Percentiles rank a stretch among this genome's conserved stretches.
Conservation (phyloP, 2,329 filamentous ascomycete species). For the Beauveria sp. region DNA sequence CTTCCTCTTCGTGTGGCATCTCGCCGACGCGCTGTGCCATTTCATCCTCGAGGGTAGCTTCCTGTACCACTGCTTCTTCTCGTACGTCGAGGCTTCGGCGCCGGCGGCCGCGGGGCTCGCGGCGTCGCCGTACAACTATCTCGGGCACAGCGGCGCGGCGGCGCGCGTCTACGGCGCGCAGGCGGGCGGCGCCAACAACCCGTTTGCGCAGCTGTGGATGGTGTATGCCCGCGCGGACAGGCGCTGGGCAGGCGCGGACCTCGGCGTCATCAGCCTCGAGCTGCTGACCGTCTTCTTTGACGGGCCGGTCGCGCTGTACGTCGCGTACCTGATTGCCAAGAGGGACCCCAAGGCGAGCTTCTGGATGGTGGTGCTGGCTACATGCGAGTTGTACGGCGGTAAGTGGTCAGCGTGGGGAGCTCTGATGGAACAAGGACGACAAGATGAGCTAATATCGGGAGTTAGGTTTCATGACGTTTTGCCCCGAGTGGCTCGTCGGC, state of each 20-base stretch:
- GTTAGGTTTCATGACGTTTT: conserved; percentile 64
- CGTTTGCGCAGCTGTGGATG: conserved; percentile 58
- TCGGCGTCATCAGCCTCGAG: conserved; percentile 57
- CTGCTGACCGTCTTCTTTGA: conserved; percentile 57
- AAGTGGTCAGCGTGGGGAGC: conserved; percentile 14
- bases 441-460: background rate
- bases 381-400: conserved; percentile 60
- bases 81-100: conserved; percentile 29
- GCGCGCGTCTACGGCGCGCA: conserved; percentile 48
- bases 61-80: conserved; percentile 90
- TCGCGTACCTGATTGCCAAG: conserved; percentile 53
- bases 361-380: conserved; percentile 58
- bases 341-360: conserved; percentile 48
- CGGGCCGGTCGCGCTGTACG: conserved; percentile 50
- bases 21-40: conserved; percentile 88
- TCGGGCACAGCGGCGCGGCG: conserved; percentile 37
- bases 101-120: conserved; percentile 30
- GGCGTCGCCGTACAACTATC: conserved; percentile 44
- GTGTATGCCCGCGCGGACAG: conserved; percentile 58
- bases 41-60: conserved; percentile 85
- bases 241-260: conserved; percentile 56
- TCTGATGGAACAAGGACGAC: background rate
- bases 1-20: conserved; percentile 87
- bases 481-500: conserved; percentile 58
- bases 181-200: conserved; percentile 43